These are phyloP conservation scores for Penicillium sp. DNA, from an alignment of 2,329 filamentous ascomycete genomes.

Conservation along the genomic window DNA sequence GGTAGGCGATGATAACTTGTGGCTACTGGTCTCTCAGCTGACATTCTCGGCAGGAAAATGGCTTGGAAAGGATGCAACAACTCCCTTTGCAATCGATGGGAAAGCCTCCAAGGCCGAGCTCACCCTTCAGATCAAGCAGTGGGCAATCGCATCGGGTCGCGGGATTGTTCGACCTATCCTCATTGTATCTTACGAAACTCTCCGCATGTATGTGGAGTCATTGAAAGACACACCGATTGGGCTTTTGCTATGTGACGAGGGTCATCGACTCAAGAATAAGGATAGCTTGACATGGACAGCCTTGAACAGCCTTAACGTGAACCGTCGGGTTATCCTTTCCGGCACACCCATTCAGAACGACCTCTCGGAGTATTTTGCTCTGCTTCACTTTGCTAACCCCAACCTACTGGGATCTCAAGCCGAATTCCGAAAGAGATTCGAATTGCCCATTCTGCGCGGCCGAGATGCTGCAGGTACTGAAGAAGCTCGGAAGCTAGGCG, in stretches of 20 bases:
- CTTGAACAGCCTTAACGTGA: conserved; percentile 85
- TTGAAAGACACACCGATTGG: conserved; percentile 89
- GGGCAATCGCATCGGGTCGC: conserved; percentile 89
- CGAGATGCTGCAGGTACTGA: conserved; percentile 89
- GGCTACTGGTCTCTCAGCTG: conserved; percentile 9
- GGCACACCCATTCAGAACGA: conserved; percentile 98
- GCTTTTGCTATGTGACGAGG: conserved; percentile 91
- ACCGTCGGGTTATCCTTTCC: conserved; percentile 87
- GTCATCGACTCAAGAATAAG: conserved; percentile 93
- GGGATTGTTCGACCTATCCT: conserved; percentile 87
- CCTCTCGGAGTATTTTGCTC: conserved; percentile 93
- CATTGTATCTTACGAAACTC: conserved; percentile 96
- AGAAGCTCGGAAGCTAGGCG: conserved; percentile 75
- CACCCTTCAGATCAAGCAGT: conserved; percentile 85
- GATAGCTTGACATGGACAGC: conserved; percentile 95
- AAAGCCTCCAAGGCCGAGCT: conserved; percentile 95
- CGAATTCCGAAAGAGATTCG: conserved; percentile 92
- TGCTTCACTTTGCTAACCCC: conserved; percentile 96
- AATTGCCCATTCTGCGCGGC: conserved; percentile 86
- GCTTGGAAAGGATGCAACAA: conserved; percentile 88
- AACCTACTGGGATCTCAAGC: conserved; percentile 82
- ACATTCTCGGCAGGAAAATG: conserved; percentile 66
- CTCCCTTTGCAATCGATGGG: conserved; percentile 92
- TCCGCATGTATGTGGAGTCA: conserved; percentile 87
- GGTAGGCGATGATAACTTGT: conserved; percentile 30